phyloP scores from a whole-genome alignment of 2,329 filamentous ascomycete genomes.

The Epichloe baconii region DNA sequence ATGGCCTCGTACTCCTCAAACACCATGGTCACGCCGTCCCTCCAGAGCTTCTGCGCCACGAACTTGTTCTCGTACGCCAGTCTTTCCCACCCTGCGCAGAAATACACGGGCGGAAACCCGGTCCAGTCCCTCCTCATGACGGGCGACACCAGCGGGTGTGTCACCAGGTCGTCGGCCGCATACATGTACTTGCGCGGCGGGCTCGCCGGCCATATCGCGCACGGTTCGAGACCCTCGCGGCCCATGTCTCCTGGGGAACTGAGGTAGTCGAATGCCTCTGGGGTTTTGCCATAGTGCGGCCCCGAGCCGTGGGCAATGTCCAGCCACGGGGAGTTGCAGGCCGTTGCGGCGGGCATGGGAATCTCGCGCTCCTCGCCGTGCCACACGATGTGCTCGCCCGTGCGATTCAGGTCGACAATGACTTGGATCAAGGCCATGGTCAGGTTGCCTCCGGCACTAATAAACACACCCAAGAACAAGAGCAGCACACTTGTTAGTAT shows the following conservation, averaged over 20 bases:
- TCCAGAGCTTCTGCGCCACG: conserved; percentile 41
- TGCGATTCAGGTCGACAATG: conserved; percentile 46
- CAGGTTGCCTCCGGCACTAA: conserved; percentile 60
- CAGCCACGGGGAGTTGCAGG: conserved; percentile 54
- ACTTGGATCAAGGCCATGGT: conserved; percentile 53
- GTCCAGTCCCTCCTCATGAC: conserved; percentile 46
- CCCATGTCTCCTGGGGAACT: conserved; percentile 31
- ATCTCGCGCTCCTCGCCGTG: conserved; percentile 44
- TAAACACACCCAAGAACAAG: conserved; percentile 14
- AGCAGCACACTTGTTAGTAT: not conserved
- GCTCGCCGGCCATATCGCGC: conserved; percentile 42
- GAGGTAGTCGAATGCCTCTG: conserved; percentile 27
- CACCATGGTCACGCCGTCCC: conserved; percentile 46
- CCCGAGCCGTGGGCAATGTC: conserved; percentile 49
- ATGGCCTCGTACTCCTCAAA: conserved; percentile 68
- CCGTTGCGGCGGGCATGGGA: conserved; percentile 53
- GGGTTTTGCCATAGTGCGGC: conserved; percentile 15
- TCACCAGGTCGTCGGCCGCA: conserved; percentile 36
- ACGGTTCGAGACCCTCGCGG: conserved; percentile 23
- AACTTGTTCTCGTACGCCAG: conserved; percentile 54
- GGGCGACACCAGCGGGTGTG: conserved; percentile 57
- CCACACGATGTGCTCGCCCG: conserved; percentile 39
- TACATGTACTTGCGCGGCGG: conserved; percentile 43
- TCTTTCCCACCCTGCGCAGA: conserved; percentile 59
- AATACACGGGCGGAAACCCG: conserved; percentile 49